Evolutionary conservation across 2,329 filamentous ascomycete genomes (phyloP).

Genomic region (Aspergillus unguis): DNA sequence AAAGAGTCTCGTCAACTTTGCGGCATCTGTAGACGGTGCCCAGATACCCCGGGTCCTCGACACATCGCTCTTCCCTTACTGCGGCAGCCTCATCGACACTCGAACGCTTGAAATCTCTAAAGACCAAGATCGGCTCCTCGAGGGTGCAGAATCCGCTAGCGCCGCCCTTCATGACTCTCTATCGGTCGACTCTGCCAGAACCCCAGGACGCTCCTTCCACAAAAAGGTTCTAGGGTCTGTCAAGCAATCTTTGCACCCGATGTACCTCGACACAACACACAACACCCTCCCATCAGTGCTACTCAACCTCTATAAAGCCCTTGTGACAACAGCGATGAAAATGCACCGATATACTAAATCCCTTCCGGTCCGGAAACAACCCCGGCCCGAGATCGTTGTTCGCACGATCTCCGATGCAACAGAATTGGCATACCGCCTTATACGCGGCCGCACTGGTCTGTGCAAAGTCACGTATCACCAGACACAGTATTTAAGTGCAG

Average conservation of each 20-base stretch:
- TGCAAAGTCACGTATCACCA: conserved; percentile 62
- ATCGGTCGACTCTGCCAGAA: conserved; percentile 71
- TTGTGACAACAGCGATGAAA: conserved; percentile 75
- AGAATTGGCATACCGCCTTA: conserved; percentile 60
- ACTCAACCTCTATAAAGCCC: conserved; percentile 70
- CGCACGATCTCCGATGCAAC: conserved; percentile 64
- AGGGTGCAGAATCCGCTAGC: conserved; percentile 51
- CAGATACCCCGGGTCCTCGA: conserved; percentile 51
- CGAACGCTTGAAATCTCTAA: conserved; percentile 71
- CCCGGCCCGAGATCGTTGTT: conserved; percentile 58
- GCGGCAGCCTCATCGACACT: conserved; percentile 74
- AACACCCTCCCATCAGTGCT: conserved; percentile 69
- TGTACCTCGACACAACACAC: conserved; percentile 57
- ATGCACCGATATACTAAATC: conserved; percentile 60
- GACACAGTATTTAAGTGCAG: conserved; percentile 61
- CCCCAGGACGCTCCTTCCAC: conserved; percentile 73
- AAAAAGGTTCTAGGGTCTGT: conserved; percentile 72
- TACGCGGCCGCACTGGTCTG: conserved; percentile 52
- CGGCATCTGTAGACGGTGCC: conserved; percentile 55
- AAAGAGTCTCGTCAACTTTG: conserved; percentile 86
- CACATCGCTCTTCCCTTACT: conserved; percentile 71
- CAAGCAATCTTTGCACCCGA: conserved; percentile 73
- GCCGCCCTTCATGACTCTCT: conserved; percentile 65
- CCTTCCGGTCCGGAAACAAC: conserved; percentile 54
- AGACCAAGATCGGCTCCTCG: conserved; percentile 53